phyloP scores from a whole-genome alignment of 208 protist genomes.

The Tritrichomonas foetus region DNA sequence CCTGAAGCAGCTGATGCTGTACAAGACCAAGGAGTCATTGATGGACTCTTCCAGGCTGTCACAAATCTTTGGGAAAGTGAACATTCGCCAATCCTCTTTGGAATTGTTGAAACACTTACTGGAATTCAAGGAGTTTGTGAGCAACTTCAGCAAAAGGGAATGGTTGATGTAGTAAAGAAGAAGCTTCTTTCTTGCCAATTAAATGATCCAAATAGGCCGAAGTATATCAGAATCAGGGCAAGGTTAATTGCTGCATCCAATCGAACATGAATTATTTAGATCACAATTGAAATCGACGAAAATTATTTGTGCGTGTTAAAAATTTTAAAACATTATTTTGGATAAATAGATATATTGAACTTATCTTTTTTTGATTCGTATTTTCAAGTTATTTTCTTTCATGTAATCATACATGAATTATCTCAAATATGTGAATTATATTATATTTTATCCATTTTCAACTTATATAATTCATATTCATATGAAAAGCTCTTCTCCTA shows the following conservation, averaged over 20 bases:
- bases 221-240: conserved; percentile 28
- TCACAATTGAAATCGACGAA: too few species aligned
- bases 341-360: too few species aligned
- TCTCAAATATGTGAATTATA: too few species aligned
- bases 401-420: too few species aligned
- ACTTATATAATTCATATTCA: too few species aligned
- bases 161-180: background rate
- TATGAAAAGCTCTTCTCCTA: too few species aligned
- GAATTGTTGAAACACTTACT: background rate
- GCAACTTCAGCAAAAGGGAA: background rate
- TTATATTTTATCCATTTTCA: too few species aligned
- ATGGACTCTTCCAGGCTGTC: background rate
- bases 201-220: background rate
- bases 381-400: too few species aligned
- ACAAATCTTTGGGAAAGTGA: background rate
- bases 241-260: background rate
- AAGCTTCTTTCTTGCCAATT: background rate
- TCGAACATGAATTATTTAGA: too few species aligned
- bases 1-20: background rate
- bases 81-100: background rate
- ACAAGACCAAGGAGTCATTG: background rate
- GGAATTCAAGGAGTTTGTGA: background rate
- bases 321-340: too few species aligned
- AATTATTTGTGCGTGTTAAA: too few species aligned
- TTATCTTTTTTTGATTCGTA: too few species aligned